A percentile compares a stretch with the other conserved stretches of the same genome.
Conservation (phyloP, 2,329 filamentous ascomycete genomes). For the Talaromyces sp. region DNA sequence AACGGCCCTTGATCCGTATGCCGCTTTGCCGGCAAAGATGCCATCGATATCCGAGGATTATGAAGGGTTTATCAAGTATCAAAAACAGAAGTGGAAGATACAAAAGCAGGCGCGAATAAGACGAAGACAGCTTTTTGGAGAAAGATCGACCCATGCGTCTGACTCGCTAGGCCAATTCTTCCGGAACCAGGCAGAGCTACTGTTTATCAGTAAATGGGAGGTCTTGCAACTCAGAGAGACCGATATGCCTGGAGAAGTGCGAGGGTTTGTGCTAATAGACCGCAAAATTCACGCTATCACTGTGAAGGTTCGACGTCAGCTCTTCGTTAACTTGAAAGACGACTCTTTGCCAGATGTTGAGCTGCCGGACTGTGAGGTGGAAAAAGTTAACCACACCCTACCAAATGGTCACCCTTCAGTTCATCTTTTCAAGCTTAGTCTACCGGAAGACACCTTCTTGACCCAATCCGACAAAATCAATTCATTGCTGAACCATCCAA, state of each 20-base stretch:
- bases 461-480: constrained; percentile 78
- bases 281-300: constrained; percentile 85
- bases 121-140: constrained; percentile 87
- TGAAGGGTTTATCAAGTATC: constrained; percentile 79
- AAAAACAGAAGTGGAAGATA: constrained; percentile 98
- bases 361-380: constrained; percentile 77
- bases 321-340: constrained; percentile 88
- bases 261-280: constrained; percentile 87
- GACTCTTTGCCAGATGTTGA: constrained; percentile 85
- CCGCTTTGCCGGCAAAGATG: constrained; percentile 76
- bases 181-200: constrained; percentile 83
- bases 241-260: constrained; percentile 79
- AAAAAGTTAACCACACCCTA: constrained; percentile 88
- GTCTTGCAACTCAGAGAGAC: constrained; percentile 81
- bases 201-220: constrained; percentile 94
- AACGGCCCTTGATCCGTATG: constrained; percentile 71
- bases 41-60: constrained; percentile 85
- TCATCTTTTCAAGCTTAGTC: constrained; percentile 89
- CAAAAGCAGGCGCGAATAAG: constrained; percentile 85
- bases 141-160: constrained; percentile 60
- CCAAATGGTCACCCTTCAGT: constrained; percentile 93
- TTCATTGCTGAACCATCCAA: constrained; percentile 81
- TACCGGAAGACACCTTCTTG: constrained; percentile 83
- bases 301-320: constrained; percentile 78
- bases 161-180: constrained; percentile 69